phyloP scores from a whole-genome alignment of 2,329 filamentous ascomycete species.

The Chrysoporthe austroafricana region DNA sequence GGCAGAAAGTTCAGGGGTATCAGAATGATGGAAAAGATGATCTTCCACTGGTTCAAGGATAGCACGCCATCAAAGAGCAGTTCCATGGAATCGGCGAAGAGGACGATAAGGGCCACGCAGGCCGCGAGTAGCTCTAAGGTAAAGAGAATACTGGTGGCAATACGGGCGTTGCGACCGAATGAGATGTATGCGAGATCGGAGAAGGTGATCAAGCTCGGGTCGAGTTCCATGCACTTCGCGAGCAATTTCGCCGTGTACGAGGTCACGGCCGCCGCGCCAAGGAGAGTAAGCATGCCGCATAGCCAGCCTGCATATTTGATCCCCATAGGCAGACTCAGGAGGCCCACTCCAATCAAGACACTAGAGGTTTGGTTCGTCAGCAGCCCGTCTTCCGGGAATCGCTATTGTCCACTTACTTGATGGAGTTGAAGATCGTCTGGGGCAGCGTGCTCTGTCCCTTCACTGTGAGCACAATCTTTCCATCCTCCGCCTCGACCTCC shows the following conservation, averaged over 20 bases:
- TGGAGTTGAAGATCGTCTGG: slow-evolving; percentile 95
- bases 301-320: slow-evolving; percentile 89
- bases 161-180: slow-evolving; percentile 79
- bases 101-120: slow-evolving; percentile 84
- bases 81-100: slow-evolving; percentile 90
- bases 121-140: slow-evolving; percentile 84
- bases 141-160: slow-evolving; percentile 84
- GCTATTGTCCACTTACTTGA: slow-evolving; percentile 59
- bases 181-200: slow-evolving; percentile 91
- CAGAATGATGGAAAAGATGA: slow-evolving; percentile 77
- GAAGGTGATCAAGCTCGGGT: slow-evolving; percentile 87
- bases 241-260: slow-evolving; percentile 85
- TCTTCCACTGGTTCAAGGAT: slow-evolving; percentile 77
- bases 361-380: slow-evolving; percentile 37
- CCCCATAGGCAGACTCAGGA: slow-evolving; percentile 86
- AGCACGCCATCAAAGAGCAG: slow-evolving; percentile 73
- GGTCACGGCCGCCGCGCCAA: slow-evolving; percentile 75
- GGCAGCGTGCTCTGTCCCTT: slow-evolving; percentile 94
- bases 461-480: slow-evolving; percentile 80
- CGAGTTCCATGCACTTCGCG: slow-evolving; percentile 85
- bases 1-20: slow-evolving; percentile 85
- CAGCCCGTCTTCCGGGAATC: slow-evolving; percentile 15
- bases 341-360: slow-evolving; percentile 85
- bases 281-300: slow-evolving; percentile 75
- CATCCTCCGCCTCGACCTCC: slow-evolving; percentile 79